Conservation (phyloP, 371 early-diverging fungal species). For the Mortierella sp. region DNA sequence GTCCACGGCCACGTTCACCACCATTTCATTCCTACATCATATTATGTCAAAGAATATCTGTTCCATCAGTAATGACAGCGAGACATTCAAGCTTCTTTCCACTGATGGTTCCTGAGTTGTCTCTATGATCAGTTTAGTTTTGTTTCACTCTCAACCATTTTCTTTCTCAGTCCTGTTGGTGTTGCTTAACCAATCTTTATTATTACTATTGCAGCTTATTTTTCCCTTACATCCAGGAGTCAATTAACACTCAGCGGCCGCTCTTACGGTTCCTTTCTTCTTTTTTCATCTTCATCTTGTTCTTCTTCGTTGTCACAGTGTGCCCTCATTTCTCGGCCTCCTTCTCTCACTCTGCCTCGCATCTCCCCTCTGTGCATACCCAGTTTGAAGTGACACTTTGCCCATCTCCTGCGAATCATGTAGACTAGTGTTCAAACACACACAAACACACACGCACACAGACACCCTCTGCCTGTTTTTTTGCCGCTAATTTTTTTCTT, state of each 20-base stretch:
- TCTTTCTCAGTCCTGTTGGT: background rate
- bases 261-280: background rate
- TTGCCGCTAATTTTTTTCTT: constrained; percentile 10
- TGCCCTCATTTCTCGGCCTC: too few relatives aligned
- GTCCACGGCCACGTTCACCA: background rate
- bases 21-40: too few relatives aligned
- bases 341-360: background rate
- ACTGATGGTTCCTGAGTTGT: background rate
- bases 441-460: background rate
- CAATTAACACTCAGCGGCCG: background rate
- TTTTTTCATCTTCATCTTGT: background rate
- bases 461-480: background rate
- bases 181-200: constrained; percentile 3
- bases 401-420: background rate
- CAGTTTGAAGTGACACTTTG: background rate
- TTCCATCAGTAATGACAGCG: background rate
- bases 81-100: background rate
- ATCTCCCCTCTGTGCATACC: background rate
- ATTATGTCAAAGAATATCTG: background rate
- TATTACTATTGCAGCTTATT: background rate
- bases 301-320: background rate
- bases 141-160: background rate
- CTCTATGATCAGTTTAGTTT: background rate
- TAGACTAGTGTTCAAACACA: too few relatives aligned
- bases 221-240: background rate